Conservation (phyloP, 345 rosid genomes). For the Lepidium didymum region DNA sequence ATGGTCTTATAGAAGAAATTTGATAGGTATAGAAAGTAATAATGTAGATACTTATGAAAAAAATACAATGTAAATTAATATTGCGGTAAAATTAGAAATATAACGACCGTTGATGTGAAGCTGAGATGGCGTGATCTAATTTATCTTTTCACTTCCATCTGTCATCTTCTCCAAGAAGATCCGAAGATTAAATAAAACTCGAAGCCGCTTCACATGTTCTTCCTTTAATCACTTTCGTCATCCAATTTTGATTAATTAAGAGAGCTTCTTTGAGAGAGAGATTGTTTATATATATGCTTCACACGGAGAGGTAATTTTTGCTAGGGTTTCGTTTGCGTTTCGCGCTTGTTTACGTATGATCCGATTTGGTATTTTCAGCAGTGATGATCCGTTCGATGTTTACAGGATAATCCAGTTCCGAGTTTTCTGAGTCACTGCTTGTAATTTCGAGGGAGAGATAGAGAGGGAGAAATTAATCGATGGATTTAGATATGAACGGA, state of each 20-base stretch:
- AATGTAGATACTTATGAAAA: no score
- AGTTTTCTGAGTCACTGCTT: background rate
- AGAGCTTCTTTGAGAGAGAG: background rate
- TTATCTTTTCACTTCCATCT: background rate
- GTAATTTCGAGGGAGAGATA: background rate
- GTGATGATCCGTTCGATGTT: constrained; percentile 12
- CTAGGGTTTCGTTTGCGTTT: background rate
- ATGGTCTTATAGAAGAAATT: background rate
- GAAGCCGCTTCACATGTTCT: constrained; percentile 3
- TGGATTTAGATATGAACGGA: constrained; percentile 71
- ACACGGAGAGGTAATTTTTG: constrained; percentile 8
- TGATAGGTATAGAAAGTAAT: no score
- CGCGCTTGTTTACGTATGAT: constrained; percentile 8
- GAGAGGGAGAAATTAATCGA: background rate
- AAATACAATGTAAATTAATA: no score
- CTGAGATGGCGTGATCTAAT: background rate
- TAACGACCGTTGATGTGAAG: background rate
- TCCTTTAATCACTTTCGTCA: background rate
- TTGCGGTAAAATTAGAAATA: no score
- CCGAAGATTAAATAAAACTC: background rate
- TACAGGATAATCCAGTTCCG: constrained; percentile 1
- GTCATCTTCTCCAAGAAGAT: background rate
- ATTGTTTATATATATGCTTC: background rate
- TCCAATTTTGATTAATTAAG: background rate
- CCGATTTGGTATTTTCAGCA: constrained; percentile 1